Conservation (phyloP, 805 yeast genomes). For the Danielia oregonensis region DNA sequence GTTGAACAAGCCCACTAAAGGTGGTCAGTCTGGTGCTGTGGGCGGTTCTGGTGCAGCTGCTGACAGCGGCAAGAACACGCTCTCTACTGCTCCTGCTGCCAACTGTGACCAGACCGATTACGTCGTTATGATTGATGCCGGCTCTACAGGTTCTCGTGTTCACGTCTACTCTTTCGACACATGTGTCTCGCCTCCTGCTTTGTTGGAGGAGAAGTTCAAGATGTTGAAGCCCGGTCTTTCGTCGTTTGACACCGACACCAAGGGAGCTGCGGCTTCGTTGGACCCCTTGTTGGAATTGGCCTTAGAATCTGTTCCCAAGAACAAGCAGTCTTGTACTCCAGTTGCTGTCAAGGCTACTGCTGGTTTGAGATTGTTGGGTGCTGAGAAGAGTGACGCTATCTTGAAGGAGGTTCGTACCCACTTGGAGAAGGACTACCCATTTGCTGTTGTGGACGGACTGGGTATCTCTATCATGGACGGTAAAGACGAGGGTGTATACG, state of each 20-base stretch:
- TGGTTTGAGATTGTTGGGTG: constrained; percentile 84
- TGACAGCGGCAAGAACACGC: neutral
- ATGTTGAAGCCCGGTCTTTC: constrained; percentile 94
- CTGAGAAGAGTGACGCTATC: constrained; percentile 65
- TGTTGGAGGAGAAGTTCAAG: constrained; percentile 75
- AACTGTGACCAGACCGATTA: constrained; percentile 49
- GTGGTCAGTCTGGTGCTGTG: neutral
- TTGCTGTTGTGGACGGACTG: constrained; percentile 82
- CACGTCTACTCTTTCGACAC: constrained; percentile 91
- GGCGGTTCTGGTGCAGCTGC: neutral
- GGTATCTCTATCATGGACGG: constrained; percentile 96
- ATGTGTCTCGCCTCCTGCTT: constrained; percentile 78
- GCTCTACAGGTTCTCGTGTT: constrained; percentile 94
- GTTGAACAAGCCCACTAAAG: constrained; percentile 1
- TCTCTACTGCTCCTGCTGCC: constrained; percentile 1
- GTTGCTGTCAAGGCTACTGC: constrained; percentile 98
- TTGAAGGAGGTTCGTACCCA: constrained; percentile 73
- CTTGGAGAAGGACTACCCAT: constrained; percentile 79
- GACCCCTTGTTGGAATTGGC: constrained; percentile 81
- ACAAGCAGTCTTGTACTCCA: constrained; percentile 77
- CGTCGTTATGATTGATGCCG: constrained; percentile 96
- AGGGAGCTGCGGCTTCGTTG: constrained; percentile 85
- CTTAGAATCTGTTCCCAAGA: constrained; percentile 68
- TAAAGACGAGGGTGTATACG: constrained; percentile 95
- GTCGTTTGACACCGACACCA: constrained; percentile 72